These are phyloP conservation scores for Venturia pyrina DNA, from an alignment of 2,329 filamentous ascomycete species.

Conservation along the genomic window DNA sequence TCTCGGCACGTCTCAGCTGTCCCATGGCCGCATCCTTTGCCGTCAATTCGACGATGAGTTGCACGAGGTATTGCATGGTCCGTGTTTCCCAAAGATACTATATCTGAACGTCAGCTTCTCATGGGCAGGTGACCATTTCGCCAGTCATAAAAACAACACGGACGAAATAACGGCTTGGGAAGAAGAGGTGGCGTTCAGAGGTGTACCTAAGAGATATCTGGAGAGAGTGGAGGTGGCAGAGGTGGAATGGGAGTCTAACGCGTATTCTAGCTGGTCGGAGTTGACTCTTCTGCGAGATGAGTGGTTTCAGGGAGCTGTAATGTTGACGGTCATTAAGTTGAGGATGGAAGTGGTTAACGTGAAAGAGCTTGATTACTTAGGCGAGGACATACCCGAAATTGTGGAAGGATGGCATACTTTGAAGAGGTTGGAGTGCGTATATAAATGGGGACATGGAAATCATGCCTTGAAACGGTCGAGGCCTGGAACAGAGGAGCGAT, in stretches of 20 bases:
- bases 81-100: background rate
- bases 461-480: background rate
- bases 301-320: background rate
- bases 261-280: background rate
- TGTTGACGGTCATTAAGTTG: background rate
- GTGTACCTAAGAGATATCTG: background rate
- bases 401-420: background rate
- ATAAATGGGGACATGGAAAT: background rate
- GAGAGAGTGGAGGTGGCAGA: background rate
- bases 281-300: background rate
- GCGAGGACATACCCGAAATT: background rate
- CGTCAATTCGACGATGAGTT: background rate
- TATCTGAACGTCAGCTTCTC: background rate
- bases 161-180: background rate
- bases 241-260: background rate
- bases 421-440: background rate
- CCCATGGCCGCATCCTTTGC: background rate
- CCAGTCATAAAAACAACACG: background rate
- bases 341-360: background rate
- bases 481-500: background rate
- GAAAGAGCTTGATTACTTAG: background rate
- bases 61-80: background rate
- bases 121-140: background rate
- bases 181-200: background rate
- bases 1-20: background rate